A percentile compares a stretch with the other conserved stretches of the same genome.
Evolutionary conservation across 495 filamentous ascomycete genomes (phyloP).

Genomic region (Ramalina intermedia): DNA sequence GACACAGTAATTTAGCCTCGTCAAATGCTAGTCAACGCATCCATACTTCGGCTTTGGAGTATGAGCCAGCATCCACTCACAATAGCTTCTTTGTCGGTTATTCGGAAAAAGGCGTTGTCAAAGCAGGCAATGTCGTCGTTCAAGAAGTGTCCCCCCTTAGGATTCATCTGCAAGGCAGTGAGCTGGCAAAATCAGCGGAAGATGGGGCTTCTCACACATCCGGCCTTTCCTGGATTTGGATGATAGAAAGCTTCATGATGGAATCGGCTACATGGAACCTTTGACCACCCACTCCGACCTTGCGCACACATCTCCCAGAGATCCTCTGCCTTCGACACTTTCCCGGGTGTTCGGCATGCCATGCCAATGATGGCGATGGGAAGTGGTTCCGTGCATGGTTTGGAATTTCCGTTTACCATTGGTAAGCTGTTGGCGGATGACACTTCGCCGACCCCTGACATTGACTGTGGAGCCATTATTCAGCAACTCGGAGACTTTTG

Average conservation of each 20-base stretch:
- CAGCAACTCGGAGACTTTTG: no score
- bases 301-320: conserved; percentile 42
- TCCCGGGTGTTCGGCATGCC: conserved; percentile 43
- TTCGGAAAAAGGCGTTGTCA: conserved; percentile 37
- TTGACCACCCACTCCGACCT: conserved; percentile 34
- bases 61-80: conserved; percentile 1
- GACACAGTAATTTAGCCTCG: neutral
- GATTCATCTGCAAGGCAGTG: conserved; percentile 2
- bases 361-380: conserved; percentile 52
- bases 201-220: neutral
- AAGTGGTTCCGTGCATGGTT: no score
- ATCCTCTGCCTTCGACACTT: conserved; percentile 32
- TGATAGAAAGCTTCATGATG: conserved; percentile 24
- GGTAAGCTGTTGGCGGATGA: no score
- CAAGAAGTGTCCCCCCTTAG: conserved; percentile 28
- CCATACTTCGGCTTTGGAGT: no score
- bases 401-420: no score
- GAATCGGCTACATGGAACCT: conserved; percentile 36
- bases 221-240: neutral
- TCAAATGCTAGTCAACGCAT: no score
- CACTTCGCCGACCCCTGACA: no score
- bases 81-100: conserved; percentile 35
- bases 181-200: neutral
- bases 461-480: no score
- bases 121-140: conserved; percentile 27